phyloP scores from a whole-genome alignment of 805 yeast genomes.

The Metschnikowia koreensis region DNA sequence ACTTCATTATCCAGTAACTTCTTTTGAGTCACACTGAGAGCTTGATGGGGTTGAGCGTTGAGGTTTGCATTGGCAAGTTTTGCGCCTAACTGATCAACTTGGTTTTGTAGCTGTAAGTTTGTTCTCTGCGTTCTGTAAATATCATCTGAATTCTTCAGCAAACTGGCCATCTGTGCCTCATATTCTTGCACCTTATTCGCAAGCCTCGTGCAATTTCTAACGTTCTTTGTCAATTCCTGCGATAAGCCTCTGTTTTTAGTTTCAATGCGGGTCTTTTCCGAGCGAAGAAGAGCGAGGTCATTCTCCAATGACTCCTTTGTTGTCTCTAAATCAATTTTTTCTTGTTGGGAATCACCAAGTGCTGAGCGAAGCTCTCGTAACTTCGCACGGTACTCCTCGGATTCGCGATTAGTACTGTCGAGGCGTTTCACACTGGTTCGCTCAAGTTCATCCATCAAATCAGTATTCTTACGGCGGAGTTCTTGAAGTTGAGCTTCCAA shows the following conservation, averaged over 20 bases:
- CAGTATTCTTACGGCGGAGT: conserved; percentile 26
- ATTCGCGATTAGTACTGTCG: conserved; percentile 2
- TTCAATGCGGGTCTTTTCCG: conserved; percentile 33
- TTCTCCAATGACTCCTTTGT: conserved; percentile 28
- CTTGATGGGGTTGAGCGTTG: conserved; percentile 11
- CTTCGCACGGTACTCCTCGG: conserved; percentile 7
- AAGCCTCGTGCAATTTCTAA: conserved; percentile 30
- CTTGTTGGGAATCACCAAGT: conserved; percentile 10
- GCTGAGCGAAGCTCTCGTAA: conserved; percentile 11
- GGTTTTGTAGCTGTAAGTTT: conserved; percentile 22
- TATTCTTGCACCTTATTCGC: conserved; percentile 27
- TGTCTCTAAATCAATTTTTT: conserved; percentile 23
- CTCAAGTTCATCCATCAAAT: conserved; percentile 23
- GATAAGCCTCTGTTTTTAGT: conserved; percentile 25
- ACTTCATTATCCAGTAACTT: conserved; percentile 38
- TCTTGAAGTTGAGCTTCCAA: conserved; percentile 36
- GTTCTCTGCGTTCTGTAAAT: conserved; percentile 8
- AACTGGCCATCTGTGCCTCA: conserved; percentile 7
- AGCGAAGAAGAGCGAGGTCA: conserved; percentile 24
- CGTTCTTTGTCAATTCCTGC: conserved; percentile 30
- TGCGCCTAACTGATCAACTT: conserved; percentile 29
- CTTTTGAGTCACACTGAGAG: conserved; percentile 1
- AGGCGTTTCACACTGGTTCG: background rate
- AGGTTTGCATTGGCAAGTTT: conserved; percentile 24
- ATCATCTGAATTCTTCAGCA: conserved; percentile 11